Evolutionary conservation across 805 yeast genomes (phyloP), one percentile per base, ranked within the genome.

Genomic region (Barnettozyma wickerhamii): DNA sequence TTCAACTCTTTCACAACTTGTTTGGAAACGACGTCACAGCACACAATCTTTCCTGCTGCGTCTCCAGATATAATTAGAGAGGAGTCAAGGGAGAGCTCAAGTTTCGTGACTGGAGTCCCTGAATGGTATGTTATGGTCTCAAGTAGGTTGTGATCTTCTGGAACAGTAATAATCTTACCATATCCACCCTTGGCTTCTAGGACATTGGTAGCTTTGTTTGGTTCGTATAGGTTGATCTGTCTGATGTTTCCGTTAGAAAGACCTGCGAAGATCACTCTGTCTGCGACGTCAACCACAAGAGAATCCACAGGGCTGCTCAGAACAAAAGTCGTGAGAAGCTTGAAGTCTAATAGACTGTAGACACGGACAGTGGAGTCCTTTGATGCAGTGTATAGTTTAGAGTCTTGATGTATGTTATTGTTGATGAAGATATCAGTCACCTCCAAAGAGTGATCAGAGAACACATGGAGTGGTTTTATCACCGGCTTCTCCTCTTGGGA

Each of bases 11-110:
- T 79, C 20, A 77, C 65, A 14, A 79, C 77, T 60, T 84, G 93
- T 53, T 75, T 80, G 1, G 91, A 79, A 13, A 70, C 74, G 6
- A 81, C 68, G 59, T 91, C 97, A 51, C 81, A 73, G 1, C 81
- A 69, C 30, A 74, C 73, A 2, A 86, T 76, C 21, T 74, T 69
- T 1, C 97, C 97, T n/a, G 37, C 28, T 0, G 71, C 59, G 56
- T 86, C 95, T 27, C 96, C 97, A 6, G 88, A 75, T 3, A 84
- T 65, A 6, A 90, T 53, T 28, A 66, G 59, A 14, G 90, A 77
- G 5, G 91, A 95, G 56, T 90, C 97, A 54, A 84, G 64, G 6
- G 89, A 78, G 3, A 85, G 60, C 2, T 65, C 68, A 38, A 89
- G 49, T 30, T 75, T 64, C 0, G 86, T 75, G 3, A 84, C 75